These are phyloP conservation scores for Hermanozyma aechmeae DNA, from an alignment of 805 yeast genomes.

Conservation along the genomic window DNA sequence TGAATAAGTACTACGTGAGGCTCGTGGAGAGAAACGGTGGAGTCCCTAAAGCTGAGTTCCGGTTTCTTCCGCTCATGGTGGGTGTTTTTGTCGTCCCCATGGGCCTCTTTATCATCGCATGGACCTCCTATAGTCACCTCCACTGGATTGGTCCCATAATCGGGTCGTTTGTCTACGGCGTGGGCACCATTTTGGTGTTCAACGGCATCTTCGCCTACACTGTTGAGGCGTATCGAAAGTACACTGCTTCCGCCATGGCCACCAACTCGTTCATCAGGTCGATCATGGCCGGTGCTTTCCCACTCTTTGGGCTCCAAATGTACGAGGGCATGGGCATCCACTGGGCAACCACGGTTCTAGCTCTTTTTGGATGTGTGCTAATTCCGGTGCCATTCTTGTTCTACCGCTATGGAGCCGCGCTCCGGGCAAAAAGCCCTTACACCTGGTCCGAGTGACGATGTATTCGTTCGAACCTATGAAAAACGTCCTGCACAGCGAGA, in stretches of 20 bases:
- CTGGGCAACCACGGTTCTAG: conserved; percentile 9
- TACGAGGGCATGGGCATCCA: conserved; percentile 7
- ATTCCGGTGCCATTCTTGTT: conserved; percentile 9
- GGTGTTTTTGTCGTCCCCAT: conserved; percentile 8
- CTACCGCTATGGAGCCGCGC: conserved; percentile 5
- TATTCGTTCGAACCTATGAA: too few relatives aligned
- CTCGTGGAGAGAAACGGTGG: conserved; percentile 3
- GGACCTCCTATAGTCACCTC: conserved; percentile 6
- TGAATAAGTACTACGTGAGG: conserved; percentile 2
- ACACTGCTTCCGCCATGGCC: conserved; percentile 10
- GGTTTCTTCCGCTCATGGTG: conserved; percentile 6
- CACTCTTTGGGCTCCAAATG: conserved; percentile 8
- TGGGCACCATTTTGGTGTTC: conserved; percentile 8
- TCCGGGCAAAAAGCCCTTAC: conserved; percentile 18
- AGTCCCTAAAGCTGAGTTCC: conserved; percentile 4
- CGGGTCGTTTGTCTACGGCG: conserved; percentile 7
- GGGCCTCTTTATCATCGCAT: conserved; percentile 9
- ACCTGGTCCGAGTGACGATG: conserved; percentile 17
- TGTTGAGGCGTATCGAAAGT: conserved; percentile 8
- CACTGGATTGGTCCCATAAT: conserved; percentile 9
- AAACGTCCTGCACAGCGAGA: too few relatives aligned
- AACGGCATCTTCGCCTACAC: conserved; percentile 9
- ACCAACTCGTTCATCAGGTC: conserved; percentile 8
- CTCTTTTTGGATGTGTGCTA: conserved; percentile 3
- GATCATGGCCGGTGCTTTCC: conserved; percentile 6